Base-by-base conservation (phyloP, 169 alveolate species). In the Plasmodium knowlesi region DNA sequence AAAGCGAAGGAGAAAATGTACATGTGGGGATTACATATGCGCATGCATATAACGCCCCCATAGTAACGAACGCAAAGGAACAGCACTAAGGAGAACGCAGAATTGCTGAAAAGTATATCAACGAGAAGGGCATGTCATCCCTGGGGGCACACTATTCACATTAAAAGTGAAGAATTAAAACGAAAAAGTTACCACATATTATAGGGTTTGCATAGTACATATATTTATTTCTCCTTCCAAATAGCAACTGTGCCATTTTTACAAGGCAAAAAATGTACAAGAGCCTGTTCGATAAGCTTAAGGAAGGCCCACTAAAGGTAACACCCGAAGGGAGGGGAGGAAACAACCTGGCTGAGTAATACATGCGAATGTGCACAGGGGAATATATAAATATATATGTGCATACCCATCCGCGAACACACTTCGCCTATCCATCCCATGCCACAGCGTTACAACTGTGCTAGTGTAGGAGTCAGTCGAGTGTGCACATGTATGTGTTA, bases 261-360 rank as follows among this genome's bases (percentile, higher is more conserved):
- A 0, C 2, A 39, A 37, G 39, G 0, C 14, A 43, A 78, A 78
- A 79, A 79, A 88, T 88, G 94, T 41, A 57, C 82, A 78, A 73
- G 32, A 88, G 67, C 54, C 86, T 88, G 67, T 88, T 88, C 46
- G 94, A 88, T 54, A 88, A 78, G 46, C 53, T 88, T 37, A 88
- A 78, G 73, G 94, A 88, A 72, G 86, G 94, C 73, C 94, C 94
- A 16, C 79, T 88, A 41, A 88, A 88, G 88, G 94, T 88, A 88
- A 88, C 37, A 76, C 57, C 37, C 34, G 14, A 73, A 32, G 28
- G 32, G 50, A 67, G 32, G 39, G 46, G 61, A 72, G 46, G 12
- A 16, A 83, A 8, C 61, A 16, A 16, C 61, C 25, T 50, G 25
- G n/a, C 54, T 54, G 28, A 14, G 25, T 8, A 14, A 14, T 8